phyloP scores from a whole-genome alignment of 768 basidiomycete species.

The Galerina marginata region DNA sequence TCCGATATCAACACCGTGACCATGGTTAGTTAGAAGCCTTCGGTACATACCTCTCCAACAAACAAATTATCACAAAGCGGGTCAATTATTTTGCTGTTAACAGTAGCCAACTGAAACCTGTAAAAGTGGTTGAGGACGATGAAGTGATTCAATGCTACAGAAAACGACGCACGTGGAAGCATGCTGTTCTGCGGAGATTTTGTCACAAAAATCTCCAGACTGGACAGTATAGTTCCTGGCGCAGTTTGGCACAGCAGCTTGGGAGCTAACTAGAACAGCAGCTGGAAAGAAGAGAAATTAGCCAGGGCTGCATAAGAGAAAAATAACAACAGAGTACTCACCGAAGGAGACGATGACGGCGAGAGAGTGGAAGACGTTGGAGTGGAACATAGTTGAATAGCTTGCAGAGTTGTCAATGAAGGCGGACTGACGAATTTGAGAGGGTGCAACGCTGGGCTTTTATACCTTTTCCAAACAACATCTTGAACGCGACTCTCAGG shows the following conservation, averaged over 20 bases:
- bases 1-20: too few species aligned
- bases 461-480: not conserved
- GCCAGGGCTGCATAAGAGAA: not conserved
- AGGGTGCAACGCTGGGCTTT: not conserved
- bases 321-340: not conserved
- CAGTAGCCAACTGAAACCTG: constrained; percentile 60
- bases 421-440: not conserved
- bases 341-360: not conserved
- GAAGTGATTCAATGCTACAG: not conserved
- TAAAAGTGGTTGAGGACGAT: not conserved
- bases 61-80: constrained; percentile 58
- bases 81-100: constrained; percentile 57
- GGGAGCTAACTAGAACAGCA: constrained; percentile 1
- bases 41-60: constrained; percentile 47
- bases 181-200: constrained; percentile 48
- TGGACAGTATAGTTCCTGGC: constrained; percentile 55
- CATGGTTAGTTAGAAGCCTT: not conserved
- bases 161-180: constrained; percentile 45
- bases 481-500: not conserved
- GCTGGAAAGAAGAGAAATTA: not conserved
- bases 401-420: not conserved
- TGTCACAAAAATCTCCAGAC: constrained; percentile 57
- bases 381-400: not conserved
- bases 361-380: not conserved
- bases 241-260: constrained; percentile 34